A percentile compares a stretch with the other conserved stretches of the same genome.
These are phyloP conservation scores for Aspergillus awamori DNA, from an alignment of 2,329 filamentous ascomycete species.

Conservation along the genomic window DNA sequence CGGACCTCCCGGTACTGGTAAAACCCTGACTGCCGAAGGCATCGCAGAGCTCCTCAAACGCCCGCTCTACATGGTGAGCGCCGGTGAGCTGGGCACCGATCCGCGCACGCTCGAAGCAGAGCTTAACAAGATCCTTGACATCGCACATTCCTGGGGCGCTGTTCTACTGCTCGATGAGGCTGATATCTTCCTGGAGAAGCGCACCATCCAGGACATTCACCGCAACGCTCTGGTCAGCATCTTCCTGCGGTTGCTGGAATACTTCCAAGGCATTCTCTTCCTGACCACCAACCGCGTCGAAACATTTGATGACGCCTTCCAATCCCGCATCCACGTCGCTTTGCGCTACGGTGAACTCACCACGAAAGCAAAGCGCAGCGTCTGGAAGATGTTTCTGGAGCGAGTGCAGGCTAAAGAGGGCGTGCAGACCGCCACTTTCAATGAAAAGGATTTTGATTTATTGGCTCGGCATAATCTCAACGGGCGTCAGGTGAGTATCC, in stretches of 20 bases:
- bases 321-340: slow-evolving; percentile 83
- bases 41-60: slow-evolving; percentile 82
- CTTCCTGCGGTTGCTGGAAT: slow-evolving; percentile 83
- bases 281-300: slow-evolving; percentile 84
- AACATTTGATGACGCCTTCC: slow-evolving; percentile 89
- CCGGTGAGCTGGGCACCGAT: slow-evolving; percentile 80
- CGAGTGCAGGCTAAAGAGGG: slow-evolving; percentile 69
- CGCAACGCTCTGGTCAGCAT: slow-evolving; percentile 85
- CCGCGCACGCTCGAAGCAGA: slow-evolving; percentile 72
- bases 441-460: slow-evolving; percentile 66
- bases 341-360: slow-evolving; percentile 77
- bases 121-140: slow-evolving; percentile 80
- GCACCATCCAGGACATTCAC: slow-evolving; percentile 79
- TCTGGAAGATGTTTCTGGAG: slow-evolving; percentile 84
- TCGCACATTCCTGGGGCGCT: slow-evolving; percentile 83
- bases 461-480: slow-evolving; percentile 71
- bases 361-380: slow-evolving; percentile 70
- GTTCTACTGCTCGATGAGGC: slow-evolving; percentile 85
- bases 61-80: slow-evolving; percentile 80
- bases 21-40: slow-evolving; percentile 83
- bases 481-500: slow-evolving; percentile 60
- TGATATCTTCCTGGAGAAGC: slow-evolving; percentile 80
- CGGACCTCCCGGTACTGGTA: slow-evolving; percentile 83
- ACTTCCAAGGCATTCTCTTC: slow-evolving; percentile 89
- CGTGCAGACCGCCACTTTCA: slow-evolving; percentile 50